Evolutionary conservation across 306 rosid genomes (phyloP).

Genomic region (Dalbergia cultrata): DNA sequence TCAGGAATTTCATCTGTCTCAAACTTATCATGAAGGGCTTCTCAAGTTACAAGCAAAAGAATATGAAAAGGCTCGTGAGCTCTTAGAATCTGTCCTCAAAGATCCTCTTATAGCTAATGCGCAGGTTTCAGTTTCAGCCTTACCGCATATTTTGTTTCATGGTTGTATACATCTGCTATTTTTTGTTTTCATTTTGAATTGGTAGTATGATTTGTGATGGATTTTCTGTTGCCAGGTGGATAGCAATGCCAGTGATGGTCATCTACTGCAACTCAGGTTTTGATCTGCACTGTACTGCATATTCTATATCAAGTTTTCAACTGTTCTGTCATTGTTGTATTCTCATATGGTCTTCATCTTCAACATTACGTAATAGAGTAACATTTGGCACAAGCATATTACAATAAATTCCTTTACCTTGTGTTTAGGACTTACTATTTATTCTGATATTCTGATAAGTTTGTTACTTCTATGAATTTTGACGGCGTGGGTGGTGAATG

Average conservation of each 20-base stretch:
- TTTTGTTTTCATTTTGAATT: conserved; percentile 20
- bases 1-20: conserved; percentile 96
- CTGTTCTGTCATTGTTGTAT: conserved; percentile 28
- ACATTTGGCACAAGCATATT: background rate
- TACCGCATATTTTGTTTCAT: background rate
- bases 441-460: conserved; percentile 18
- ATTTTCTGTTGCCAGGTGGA: conserved; percentile 64
- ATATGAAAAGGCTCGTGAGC: conserved; percentile 81
- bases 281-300: conserved; percentile 21
- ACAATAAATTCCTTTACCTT: background rate
- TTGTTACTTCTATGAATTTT: conserved; percentile 22
- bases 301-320: conserved; percentile 13
- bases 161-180: conserved; percentile 13
- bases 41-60: conserved; percentile 84
- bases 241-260: conserved; percentile 79
- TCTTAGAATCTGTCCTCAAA: conserved; percentile 82
- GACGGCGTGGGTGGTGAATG: background rate
- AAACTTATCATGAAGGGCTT: conserved; percentile 94
- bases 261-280: conserved; percentile 94
- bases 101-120: conserved; percentile 82
- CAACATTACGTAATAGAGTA: background rate
- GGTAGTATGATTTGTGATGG: conserved; percentile 14
- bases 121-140: conserved; percentile 57
- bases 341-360: conserved; percentile 13
- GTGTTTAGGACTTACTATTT: conserved; percentile 23